Conservation (phyloP, 2,329 filamentous ascomycete species). For the Neurospora crassa region DNA sequence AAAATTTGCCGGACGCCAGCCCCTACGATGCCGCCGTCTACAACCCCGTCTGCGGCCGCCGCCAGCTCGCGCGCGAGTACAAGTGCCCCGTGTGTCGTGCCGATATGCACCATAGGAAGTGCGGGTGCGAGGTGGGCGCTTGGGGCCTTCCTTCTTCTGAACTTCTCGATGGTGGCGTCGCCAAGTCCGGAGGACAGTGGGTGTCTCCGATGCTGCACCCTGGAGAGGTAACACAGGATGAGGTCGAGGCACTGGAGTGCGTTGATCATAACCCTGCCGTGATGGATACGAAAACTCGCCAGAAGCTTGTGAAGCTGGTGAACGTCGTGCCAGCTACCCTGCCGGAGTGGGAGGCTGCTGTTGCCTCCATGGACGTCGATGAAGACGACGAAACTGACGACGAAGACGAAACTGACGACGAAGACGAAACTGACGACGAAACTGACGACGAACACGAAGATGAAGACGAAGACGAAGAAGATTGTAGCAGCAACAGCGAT, state of each 20-base stretch:
- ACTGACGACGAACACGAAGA: neutral
- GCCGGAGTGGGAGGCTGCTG: neutral
- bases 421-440: neutral
- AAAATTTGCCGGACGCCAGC: neutral
- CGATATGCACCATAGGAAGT: neutral
- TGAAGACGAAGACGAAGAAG: no score
- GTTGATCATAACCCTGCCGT: neutral
- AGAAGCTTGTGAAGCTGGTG: neutral
- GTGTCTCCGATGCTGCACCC: neutral
- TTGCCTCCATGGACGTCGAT: neutral
- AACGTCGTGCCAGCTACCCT: neutral
- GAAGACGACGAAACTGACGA: neutral
- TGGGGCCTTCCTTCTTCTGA: neutral
- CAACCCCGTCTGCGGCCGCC: neutral
- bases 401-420: neutral
- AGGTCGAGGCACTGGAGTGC: neutral
- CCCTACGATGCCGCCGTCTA: neutral
- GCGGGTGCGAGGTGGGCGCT: neutral
- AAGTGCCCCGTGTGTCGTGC: neutral
- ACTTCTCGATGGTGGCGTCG: neutral
- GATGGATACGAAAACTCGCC: neutral
- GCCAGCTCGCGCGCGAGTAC: neutral
- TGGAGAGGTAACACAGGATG: neutral
- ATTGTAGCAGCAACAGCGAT: no score
- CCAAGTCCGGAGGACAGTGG: neutral